These are phyloP conservation scores for Dalbergia cochinchinensis DNA, from an alignment of 306 rosid species.

Conservation along the genomic window DNA sequence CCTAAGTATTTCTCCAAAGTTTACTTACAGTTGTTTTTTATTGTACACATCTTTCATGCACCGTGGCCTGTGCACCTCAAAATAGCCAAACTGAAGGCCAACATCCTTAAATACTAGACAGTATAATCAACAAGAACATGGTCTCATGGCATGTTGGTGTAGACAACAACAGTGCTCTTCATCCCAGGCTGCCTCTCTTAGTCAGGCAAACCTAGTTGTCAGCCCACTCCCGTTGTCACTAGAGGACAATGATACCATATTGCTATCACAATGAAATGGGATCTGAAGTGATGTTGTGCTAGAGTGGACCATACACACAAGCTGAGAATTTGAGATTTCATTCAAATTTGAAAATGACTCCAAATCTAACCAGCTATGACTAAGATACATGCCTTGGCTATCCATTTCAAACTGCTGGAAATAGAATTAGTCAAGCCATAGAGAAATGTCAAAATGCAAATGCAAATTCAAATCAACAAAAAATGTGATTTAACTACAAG, in stretches of 20 bases:
- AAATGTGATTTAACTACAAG: neutral
- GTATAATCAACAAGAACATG: conserved; percentile 28
- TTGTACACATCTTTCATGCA: too few relatives aligned
- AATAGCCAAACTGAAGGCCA: conserved; percentile 2
- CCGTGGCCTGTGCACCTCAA: too few relatives aligned
- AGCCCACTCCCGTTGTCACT: conserved; percentile 44
- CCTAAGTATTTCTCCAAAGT: too few relatives aligned
- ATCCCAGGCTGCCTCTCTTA: conserved; percentile 52
- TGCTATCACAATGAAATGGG: conserved; percentile 26
- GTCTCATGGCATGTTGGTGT: conserved; percentile 53
- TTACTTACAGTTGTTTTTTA: too few relatives aligned
- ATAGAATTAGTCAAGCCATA: conserved; percentile 1
- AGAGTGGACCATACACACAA: conserved; percentile 35
- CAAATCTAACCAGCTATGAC: conserved; percentile 45
- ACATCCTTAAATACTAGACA: conserved; percentile 54
- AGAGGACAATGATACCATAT: conserved; percentile 36
- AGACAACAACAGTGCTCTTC: conserved; percentile 48
- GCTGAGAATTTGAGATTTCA: conserved; percentile 13
- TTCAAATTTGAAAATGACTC: conserved; percentile 32
- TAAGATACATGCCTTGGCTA: conserved; percentile 27
- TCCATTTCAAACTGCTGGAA: conserved; percentile 27
- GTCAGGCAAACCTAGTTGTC: conserved; percentile 58
- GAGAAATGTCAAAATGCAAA: conserved; percentile 6
- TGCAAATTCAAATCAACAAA: neutral
- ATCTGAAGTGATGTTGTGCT: conserved; percentile 26